Evolutionary conservation across 768 basidiomycete genomes (phyloP), one percentile per base, ranked within the genome.

Genomic region (Suillus paluster): DNA sequence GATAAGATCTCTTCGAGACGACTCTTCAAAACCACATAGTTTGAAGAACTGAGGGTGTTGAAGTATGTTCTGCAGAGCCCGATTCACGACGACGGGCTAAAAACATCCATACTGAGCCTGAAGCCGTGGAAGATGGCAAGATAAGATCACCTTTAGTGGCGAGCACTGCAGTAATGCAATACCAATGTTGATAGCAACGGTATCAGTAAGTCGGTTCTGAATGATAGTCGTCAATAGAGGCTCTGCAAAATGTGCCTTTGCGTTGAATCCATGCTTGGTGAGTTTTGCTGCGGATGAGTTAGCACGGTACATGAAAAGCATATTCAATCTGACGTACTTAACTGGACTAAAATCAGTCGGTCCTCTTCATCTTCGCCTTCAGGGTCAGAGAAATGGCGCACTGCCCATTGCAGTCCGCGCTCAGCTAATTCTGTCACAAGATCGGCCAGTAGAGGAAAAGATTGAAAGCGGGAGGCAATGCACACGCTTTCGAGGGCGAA

Each of bases 51-150:
- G 79, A 4, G 83, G 77, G 64, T 91, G 87, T 65, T 92, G 89
- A 23, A 95, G 73, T 61, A 94, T 80, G 23, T 81, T 84, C 78
- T 96, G 94, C 2, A 97, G 72, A 50, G 86, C 81, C 44, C 89
- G 86, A 68, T 94, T 94, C 54, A 90, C 83, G n/a, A 85, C 75
- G 14, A 84, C 79, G 2, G 92, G 92, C 92, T 80, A 60, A 25
- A 50, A 45, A 21, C n/a, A 36, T 65, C n/a, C 1, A 62, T 58
- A 21, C 17, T 56, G 44, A 21, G 2, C 7, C 33, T 59, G 27
- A 60, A 49, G 45, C 17, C 25, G 15, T 4, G 11, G 15, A 21
- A 12, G 1, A n/a, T 8, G 23, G 30, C 19, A 34, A 15, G 25
- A 48, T 45, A 17, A 5, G 66, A 79, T 65, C 65, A 89, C 95